Evolutionary conservation across 768 basidiomycete genomes (phyloP).

Genomic region (Podaxis mareebaensis): DNA sequence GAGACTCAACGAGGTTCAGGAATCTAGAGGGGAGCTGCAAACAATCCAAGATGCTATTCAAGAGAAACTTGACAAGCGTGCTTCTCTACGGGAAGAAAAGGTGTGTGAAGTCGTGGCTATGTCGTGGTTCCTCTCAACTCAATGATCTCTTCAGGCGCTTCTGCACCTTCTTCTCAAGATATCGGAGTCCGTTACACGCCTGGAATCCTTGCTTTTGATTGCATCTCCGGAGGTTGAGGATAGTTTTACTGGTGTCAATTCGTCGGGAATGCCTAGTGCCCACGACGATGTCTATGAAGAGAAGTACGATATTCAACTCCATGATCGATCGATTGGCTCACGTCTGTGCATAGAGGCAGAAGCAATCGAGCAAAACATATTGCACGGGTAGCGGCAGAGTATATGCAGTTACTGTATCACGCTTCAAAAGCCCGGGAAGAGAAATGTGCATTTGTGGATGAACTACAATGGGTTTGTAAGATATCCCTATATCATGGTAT

Average conservation of each 20-base stretch:
- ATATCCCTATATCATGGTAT: constrained; percentile 17
- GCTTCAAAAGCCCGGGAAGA: constrained; percentile 77
- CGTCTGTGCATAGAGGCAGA: constrained; percentile 41
- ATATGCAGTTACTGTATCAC: constrained; percentile 90
- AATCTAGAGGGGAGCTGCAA: constrained; percentile 63
- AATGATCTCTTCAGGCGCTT: constrained; percentile 53
- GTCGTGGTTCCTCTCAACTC: constrained; percentile 3
- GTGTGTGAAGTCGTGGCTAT: constrained; percentile 35
- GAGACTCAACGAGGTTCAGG: constrained; percentile 34
- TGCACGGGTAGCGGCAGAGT: constrained; percentile 84
- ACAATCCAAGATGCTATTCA: constrained; percentile 73
- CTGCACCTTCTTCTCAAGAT: constrained; percentile 89
- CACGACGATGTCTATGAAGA: constrained; percentile 47
- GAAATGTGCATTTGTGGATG: constrained; percentile 77
- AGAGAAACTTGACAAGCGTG: constrained; percentile 73
- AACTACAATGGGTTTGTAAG: constrained; percentile 79
- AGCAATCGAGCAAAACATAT: constrained; percentile 75
- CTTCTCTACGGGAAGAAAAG: constrained; percentile 84
- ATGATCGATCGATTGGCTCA: constrained; percentile 14
- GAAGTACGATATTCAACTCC: constrained; percentile 26
- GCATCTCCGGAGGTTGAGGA: constrained; percentile 49
- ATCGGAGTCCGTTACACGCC: constrained; percentile 85
- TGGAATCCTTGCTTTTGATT: constrained; percentile 84
- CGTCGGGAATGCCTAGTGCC: constrained; percentile 33
- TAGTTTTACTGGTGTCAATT: constrained; percentile 33